phyloP scores from a whole-genome alignment of 106 monocot species.

The Dioscorea zingiberensis region DNA sequence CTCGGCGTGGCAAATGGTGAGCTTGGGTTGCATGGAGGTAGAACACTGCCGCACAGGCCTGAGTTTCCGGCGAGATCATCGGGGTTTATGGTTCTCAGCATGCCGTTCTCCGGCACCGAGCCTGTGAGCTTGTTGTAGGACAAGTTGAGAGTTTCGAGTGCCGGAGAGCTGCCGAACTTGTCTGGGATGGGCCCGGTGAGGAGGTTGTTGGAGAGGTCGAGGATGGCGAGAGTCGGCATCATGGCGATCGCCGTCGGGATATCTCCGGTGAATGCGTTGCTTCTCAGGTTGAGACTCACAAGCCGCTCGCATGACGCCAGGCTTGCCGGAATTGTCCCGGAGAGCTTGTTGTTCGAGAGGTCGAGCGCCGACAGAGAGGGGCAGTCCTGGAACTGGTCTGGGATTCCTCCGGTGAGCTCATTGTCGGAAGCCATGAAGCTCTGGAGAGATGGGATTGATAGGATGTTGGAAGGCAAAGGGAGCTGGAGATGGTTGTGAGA shows the following conservation, averaged over 20 bases:
- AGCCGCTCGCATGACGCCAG: constrained; percentile 54
- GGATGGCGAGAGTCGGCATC: constrained; percentile 68
- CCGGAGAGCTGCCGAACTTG: constrained; percentile 61
- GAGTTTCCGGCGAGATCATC: constrained; percentile 62
- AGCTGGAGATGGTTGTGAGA: constrained; percentile 58
- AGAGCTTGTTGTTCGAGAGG: constrained; percentile 59
- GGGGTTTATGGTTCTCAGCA: constrained; percentile 61
- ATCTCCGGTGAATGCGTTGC: constrained; percentile 56
- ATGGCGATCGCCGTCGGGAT: constrained; percentile 53
- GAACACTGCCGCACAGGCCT: constrained; percentile 65
- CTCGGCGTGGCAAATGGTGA: neutral
- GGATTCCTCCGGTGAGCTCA: constrained; percentile 48
- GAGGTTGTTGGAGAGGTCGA: constrained; percentile 71
- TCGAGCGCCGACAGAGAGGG: constrained; percentile 56
- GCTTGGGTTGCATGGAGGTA: constrained; percentile 29
- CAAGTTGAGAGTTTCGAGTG: constrained; percentile 72
- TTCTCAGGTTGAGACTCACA: constrained; percentile 52
- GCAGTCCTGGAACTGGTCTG: constrained; percentile 58
- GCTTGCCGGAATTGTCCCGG: constrained; percentile 53
- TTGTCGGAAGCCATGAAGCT: constrained; percentile 61
- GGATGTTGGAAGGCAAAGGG: constrained; percentile 47
- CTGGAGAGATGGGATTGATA: constrained; percentile 65
- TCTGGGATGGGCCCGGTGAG: constrained; percentile 57
- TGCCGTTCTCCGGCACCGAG: constrained; percentile 51
- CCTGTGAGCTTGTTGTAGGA: constrained; percentile 87